Conservation (phyloP, 495 filamentous ascomycete genomes). For the Penicillium turbatum region DNA sequence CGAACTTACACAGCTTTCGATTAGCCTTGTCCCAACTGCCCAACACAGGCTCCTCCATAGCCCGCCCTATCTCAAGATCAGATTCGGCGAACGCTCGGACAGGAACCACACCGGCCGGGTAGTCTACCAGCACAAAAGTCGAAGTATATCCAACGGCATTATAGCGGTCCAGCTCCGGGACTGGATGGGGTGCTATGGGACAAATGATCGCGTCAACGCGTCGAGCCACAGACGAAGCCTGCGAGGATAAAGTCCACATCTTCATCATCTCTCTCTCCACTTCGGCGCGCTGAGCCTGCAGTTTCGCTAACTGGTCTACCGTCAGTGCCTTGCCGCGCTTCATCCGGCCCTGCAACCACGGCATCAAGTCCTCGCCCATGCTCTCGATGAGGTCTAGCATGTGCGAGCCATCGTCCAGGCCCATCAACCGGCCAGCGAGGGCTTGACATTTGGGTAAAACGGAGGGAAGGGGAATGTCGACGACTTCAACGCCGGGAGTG, state of each 20-base stretch:
- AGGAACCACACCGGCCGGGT: conserved; percentile 55
- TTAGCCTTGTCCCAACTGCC: conserved; percentile 61
- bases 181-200: conserved; percentile 58
- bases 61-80: conserved; percentile 47
- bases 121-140: conserved; percentile 58
- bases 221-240: conserved; percentile 16
- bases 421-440: conserved; percentile 55
- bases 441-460: conserved; percentile 49
- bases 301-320: conserved; percentile 41
- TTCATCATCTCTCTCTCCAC: conserved; percentile 52
- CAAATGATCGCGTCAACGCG: conserved; percentile 52
- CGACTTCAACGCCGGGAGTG: conserved; percentile 45
- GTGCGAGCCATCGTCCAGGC: conserved; percentile 47
- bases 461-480: conserved; percentile 48
- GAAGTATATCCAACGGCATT: conserved; percentile 60
- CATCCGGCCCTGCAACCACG: conserved; percentile 52
- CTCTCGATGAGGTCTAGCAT: conserved; percentile 53
- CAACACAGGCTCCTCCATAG: conserved; percentile 38
- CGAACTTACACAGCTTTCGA: conserved; percentile 53
- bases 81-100: conserved; percentile 44
- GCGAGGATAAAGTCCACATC: conserved; percentile 44
- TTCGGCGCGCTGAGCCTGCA: conserved; percentile 47
- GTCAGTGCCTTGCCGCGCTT: conserved; percentile 38
- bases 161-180: conserved; percentile 59
- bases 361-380: conserved; percentile 52